phyloP scores from a whole-genome alignment of 805 yeast genomes.

The Kazachstania bromeliacearum region DNA sequence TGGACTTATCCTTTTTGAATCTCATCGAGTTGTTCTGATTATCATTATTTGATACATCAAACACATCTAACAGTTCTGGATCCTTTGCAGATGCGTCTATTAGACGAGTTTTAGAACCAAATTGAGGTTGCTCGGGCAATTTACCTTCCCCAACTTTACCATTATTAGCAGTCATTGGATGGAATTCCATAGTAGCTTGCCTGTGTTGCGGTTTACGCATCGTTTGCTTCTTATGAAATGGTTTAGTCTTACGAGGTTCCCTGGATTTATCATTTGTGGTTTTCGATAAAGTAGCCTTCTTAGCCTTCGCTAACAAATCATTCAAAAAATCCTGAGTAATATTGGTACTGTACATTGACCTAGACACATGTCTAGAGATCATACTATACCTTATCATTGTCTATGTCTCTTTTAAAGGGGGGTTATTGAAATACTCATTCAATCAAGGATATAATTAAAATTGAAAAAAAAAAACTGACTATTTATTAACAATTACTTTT shows the following conservation, averaged over 20 bases:
- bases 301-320: slow-evolving; percentile 24
- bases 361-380: too few species aligned
- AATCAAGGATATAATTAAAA: too few species aligned
- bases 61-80: background rate
- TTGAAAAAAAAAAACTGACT: too few species aligned
- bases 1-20: too few species aligned
- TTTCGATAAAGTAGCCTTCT: slow-evolving; percentile 21
- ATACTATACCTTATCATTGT: too few species aligned
- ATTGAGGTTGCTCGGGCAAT: background rate
- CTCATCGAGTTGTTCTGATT: too few species aligned
- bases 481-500: too few species aligned
- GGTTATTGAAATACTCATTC: too few species aligned
- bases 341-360: slow-evolving; percentile 5
- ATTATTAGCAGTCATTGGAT: background rate
- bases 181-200: slow-evolving; percentile 1
- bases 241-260: background rate
- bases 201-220: slow-evolving; percentile 2
- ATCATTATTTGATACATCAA: background rate
- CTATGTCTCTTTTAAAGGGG: too few species aligned
- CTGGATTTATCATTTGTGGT: background rate
- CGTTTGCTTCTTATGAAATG: too few species aligned
- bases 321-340: slow-evolving; percentile 26
- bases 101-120: background rate
- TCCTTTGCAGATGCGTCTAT: background rate
- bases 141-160: background rate